These are phyloP conservation scores for Ceratocystis alfenasii DNA, from an alignment of 2,329 filamentous ascomycete species.

Conservation along the genomic window DNA sequence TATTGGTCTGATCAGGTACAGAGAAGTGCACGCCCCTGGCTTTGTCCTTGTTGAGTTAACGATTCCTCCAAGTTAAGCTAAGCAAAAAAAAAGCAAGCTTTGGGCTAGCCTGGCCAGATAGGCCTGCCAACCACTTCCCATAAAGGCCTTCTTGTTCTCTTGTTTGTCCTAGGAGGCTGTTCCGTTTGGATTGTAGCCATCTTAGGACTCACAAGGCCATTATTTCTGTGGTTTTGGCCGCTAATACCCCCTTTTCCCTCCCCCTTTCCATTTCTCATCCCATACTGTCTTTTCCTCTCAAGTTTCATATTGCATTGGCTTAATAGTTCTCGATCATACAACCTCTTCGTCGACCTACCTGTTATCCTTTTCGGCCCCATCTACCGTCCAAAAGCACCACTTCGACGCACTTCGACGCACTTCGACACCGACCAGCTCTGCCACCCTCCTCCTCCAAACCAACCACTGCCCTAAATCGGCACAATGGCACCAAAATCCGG, in stretches of 20 bases:
- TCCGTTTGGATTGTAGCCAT: not conserved
- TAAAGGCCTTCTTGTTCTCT: not conserved
- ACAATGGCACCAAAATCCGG: constrained; percentile 16
- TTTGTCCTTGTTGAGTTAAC: not conserved
- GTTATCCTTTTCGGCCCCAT: not conserved
- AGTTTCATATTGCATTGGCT: not conserved
- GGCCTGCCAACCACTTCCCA: not conserved
- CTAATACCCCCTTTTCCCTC: not conserved
- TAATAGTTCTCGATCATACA: not conserved
- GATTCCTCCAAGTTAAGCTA: not conserved
- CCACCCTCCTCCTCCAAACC: not conserved
- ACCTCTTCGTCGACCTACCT: not conserved
- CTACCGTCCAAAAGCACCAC: not conserved
- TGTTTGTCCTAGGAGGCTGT: not conserved
- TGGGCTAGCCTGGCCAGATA: not conserved
- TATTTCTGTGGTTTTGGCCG: not conserved
- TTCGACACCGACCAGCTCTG: not conserved
- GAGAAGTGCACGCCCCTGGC: not conserved
- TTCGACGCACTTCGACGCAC: too few relatives aligned
- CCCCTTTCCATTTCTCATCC: not conserved
- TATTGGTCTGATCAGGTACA: constrained; percentile 8
- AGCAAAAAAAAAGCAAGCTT: constrained; percentile 2
- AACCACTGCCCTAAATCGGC: not conserved
- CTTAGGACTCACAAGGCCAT: too few relatives aligned
- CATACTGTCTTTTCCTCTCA: not conserved